Conservation (phyloP, 345 rosid genomes). For the Citrus mangshanensis region DNA sequence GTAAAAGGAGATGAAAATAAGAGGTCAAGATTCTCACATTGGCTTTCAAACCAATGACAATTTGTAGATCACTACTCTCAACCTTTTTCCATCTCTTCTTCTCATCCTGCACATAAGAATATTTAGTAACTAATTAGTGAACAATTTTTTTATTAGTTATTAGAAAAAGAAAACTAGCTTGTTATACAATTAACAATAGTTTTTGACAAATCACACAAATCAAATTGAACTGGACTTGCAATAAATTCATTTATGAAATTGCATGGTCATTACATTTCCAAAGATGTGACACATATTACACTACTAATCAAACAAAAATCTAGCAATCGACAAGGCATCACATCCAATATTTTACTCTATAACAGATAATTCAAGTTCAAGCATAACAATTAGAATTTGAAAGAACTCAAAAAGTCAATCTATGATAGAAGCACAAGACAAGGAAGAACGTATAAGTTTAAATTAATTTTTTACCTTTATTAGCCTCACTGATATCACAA, state of each 20-base stretch:
- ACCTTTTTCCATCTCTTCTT: constrained; percentile 7
- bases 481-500: too few species aligned
- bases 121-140: neutral
- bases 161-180: too few species aligned
- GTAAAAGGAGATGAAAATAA: neutral
- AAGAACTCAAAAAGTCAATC: neutral
- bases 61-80: constrained; percentile 5
- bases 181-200: neutral
- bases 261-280: neutral
- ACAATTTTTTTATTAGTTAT: too few species aligned
- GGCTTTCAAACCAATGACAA: neutral
- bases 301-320: neutral
- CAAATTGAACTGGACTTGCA: too few species aligned
- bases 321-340: neutral
- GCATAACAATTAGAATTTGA: neutral
- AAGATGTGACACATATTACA: neutral
- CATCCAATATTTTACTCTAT: neutral
- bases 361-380: neutral
- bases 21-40: neutral
- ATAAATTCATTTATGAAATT: neutral
- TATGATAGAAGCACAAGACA: neutral
- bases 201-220: neutral
- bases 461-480: too few species aligned
- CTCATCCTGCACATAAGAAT: constrained; percentile 7
- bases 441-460: too few species aligned